Conservation (phyloP, 2,329 filamentous ascomycete genomes). For the Thelonectria blattea region DNA sequence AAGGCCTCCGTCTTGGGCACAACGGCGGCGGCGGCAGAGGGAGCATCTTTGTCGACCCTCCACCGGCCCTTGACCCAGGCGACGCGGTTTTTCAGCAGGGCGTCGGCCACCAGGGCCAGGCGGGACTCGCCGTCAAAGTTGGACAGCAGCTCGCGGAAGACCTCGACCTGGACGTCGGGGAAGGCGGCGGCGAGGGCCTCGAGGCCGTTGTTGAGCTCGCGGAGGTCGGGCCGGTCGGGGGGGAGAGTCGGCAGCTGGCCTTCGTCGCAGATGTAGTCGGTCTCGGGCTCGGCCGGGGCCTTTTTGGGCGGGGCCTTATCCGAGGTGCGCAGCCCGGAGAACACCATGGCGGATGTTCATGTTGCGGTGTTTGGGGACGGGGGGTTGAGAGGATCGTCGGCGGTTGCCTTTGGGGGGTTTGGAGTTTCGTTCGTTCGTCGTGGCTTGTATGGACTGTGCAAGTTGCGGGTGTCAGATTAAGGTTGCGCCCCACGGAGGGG, state of each 20-base stretch:
- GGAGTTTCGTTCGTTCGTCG: background rate
- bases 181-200: slow-evolving; percentile 74
- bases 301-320: slow-evolving; percentile 46
- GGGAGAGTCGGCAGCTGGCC: slow-evolving; percentile 56
- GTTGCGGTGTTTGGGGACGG: slow-evolving; percentile 9
- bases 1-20: slow-evolving; percentile 70
- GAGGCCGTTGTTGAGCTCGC: slow-evolving; percentile 73
- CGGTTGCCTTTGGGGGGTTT: slow-evolving; percentile 21
- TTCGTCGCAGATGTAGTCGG: slow-evolving; percentile 62
- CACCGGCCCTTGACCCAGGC: slow-evolving; percentile 75
- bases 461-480: slow-evolving; percentile 12
- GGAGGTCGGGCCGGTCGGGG: slow-evolving; percentile 65
- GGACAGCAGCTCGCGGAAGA: slow-evolving; percentile 80
- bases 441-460: background rate
- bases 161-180: slow-evolving; percentile 80
- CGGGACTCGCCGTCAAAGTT: slow-evolving; percentile 79
- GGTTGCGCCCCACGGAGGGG: slow-evolving; percentile 4
- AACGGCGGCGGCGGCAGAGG: no score
- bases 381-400: slow-evolving; percentile 1
- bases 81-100: slow-evolving; percentile 73
- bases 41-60: slow-evolving; percentile 51
- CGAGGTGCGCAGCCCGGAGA: slow-evolving; percentile 55
- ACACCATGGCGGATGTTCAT: slow-evolving; percentile 55
- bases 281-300: slow-evolving; percentile 38
- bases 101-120: slow-evolving; percentile 77